These are phyloP conservation scores for Vitellaria paradoxa DNA, from an alignment of 179 eudicot species.

Conservation along the genomic window DNA sequence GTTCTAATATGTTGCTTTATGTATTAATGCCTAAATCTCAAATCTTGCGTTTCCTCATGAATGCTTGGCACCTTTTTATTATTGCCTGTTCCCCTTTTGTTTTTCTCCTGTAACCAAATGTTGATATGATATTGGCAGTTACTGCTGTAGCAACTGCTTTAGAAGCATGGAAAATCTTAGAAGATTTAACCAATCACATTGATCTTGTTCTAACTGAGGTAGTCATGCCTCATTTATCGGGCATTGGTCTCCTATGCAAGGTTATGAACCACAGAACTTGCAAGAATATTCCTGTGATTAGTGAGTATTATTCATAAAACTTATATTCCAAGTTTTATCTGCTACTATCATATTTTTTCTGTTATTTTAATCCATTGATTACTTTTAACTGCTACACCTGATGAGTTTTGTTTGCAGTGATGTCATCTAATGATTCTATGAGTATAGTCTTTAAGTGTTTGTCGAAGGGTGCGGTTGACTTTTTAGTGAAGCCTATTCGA, in stretches of 20 bases:
- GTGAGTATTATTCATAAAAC: slow-evolving; percentile 31
- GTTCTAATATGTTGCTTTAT: not conserved
- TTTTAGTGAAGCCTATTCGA: slow-evolving; percentile 87
- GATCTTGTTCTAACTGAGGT: slow-evolving; percentile 63
- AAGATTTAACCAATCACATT: slow-evolving; percentile 40
- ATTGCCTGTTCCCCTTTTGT: not conserved
- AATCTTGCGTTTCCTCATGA: not conserved
- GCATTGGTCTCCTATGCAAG: slow-evolving; percentile 48
- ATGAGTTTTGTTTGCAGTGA: slow-evolving; percentile 62
- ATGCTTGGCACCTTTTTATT: not conserved
- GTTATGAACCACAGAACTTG: slow-evolving; percentile 51
- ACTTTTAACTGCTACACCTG: slow-evolving; percentile 2
- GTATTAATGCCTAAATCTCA: not conserved
- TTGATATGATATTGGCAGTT: slow-evolving; percentile 34
- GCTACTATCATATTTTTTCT: not conserved
- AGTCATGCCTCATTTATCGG: slow-evolving; percentile 48
- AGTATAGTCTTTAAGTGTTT: slow-evolving; percentile 86
- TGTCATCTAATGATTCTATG: slow-evolving; percentile 92
- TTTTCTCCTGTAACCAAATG: not conserved
- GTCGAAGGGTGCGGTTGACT: slow-evolving; percentile 93
- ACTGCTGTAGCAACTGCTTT: slow-evolving; percentile 48
- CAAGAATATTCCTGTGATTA: slow-evolving; percentile 59
- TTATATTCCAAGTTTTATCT: not conserved
- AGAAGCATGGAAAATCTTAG: slow-evolving; percentile 60
- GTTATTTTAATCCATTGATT: no score